Evolutionary conservation across 1,139 yeast genomes (phyloP).

Genomic region (Protomyces lactucae-debilis): DNA sequence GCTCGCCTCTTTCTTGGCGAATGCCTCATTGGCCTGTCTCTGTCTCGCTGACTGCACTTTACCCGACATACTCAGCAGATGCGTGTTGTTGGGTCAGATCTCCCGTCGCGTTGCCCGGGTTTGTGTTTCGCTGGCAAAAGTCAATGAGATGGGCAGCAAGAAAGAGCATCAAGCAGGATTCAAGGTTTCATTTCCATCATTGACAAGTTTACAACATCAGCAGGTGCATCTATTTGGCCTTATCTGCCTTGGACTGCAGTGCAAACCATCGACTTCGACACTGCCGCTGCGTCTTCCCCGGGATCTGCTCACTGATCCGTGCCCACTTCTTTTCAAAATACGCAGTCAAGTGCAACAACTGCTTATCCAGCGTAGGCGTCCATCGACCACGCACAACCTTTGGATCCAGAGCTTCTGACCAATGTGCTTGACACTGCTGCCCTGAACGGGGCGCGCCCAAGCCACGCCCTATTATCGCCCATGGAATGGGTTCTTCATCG

Average conservation of each 20-base stretch:
- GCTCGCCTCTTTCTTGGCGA: constrained; percentile 16
- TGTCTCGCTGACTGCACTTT: constrained; percentile 17
- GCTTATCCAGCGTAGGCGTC: constrained; percentile 71
- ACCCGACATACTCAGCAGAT: constrained; percentile 10
- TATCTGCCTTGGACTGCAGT: background rate
- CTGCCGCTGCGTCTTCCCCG: constrained; percentile 13
- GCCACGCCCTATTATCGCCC: background rate
- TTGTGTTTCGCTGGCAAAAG: too few relatives aligned
- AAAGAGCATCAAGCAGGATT: too few relatives aligned
- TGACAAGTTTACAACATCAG: too few relatives aligned
- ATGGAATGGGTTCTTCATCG: background rate
- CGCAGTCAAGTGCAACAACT: constrained; percentile 60
- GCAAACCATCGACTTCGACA: constrained; percentile 18
- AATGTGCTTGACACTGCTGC: constrained; percentile 90
- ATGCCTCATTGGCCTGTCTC: constrained; percentile 23
- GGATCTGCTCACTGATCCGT: constrained; percentile 1
- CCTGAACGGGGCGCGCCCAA: constrained; percentile 54
- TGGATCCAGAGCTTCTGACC: constrained; percentile 83
- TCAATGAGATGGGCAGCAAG: background rate
- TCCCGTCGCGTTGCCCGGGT: too few relatives aligned
- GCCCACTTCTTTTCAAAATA: constrained; percentile 80
- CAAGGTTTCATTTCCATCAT: too few relatives aligned
- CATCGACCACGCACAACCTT: constrained; percentile 74
- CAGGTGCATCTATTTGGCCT: background rate
- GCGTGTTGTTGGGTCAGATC: too few relatives aligned